Evolutionary conservation across 345 rosid genomes (phyloP).

Genomic region (Eucalyptus curtisii): DNA sequence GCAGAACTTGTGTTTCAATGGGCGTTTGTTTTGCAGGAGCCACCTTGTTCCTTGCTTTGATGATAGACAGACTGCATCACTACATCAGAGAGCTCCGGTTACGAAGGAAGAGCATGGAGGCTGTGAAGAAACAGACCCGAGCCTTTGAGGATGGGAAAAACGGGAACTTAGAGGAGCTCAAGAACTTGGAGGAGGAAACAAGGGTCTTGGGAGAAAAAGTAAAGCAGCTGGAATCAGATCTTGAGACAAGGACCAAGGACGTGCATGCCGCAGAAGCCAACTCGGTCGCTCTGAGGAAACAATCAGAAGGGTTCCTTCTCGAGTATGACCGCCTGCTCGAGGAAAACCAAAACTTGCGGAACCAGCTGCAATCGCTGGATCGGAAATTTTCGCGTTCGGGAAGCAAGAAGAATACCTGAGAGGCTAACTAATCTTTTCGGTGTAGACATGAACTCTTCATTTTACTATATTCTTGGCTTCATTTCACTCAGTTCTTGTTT

Average conservation of each 20-base stretch:
- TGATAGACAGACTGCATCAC: constrained; percentile 91
- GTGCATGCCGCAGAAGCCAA: constrained; percentile 49
- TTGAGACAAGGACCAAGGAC: constrained; percentile 43
- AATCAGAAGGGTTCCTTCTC: constrained; percentile 87
- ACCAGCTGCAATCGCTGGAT: constrained; percentile 61
- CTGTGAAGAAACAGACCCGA: constrained; percentile 50
- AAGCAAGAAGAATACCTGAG: constrained; percentile 66
- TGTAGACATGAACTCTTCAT: background rate
- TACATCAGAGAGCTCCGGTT: constrained; percentile 76
- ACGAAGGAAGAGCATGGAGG: constrained; percentile 75
- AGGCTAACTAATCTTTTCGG: background rate
- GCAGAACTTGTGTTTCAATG: background rate
- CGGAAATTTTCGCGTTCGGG: constrained; percentile 33
- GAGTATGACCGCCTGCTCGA: constrained; percentile 84
- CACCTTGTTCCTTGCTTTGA: constrained; percentile 54
- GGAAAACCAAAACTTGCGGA: constrained; percentile 65
- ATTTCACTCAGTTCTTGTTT: background rate
- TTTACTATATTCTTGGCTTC: background rate
- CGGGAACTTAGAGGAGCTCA: constrained; percentile 31
- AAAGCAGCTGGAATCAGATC: constrained; percentile 34
- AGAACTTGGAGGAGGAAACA: constrained; percentile 47
- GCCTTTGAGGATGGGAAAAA: constrained; percentile 50
- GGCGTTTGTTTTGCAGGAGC: constrained; percentile 39
- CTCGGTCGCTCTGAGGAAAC: constrained; percentile 72
- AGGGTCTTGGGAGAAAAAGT: constrained; percentile 19